Conservation (phyloP, 192 early-diverging fungal species). For the Backusella circina region DNA sequence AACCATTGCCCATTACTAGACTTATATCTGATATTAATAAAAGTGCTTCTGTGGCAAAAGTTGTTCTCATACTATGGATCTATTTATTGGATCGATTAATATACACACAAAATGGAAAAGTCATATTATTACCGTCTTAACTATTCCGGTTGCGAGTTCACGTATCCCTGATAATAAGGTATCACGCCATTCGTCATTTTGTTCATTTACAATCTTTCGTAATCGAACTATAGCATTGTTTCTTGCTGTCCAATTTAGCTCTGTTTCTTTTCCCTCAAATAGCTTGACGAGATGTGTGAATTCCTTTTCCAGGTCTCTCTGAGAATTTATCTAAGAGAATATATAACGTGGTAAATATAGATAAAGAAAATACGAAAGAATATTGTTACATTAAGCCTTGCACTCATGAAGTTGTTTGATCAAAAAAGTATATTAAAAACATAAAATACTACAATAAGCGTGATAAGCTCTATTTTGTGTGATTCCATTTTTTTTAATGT, state of each 20-base stretch:
- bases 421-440: neutral
- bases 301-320: constrained; percentile 19
- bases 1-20: neutral
- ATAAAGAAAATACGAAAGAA: neutral
- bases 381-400: neutral
- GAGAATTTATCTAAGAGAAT: constrained; percentile 4
- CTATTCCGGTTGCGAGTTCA: constrained; percentile 7
- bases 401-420: neutral
- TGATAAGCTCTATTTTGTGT: neutral
- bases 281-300: neutral
- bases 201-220: constrained; percentile 8
- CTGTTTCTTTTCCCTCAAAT: constrained; percentile 32
- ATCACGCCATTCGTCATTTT: constrained; percentile 8
- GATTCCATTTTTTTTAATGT: neutral
- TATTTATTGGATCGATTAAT: neutral
- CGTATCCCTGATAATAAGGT: constrained; percentile 9
- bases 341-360: neutral
- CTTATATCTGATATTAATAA: constrained; percentile 26
- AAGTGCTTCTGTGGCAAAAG: constrained; percentile 22
- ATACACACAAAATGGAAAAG: neutral
- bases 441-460: neutral
- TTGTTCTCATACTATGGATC: constrained; percentile 38
- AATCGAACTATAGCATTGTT: constrained; percentile 16
- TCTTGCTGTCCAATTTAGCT: constrained; percentile 32
- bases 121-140: constrained; percentile 16